Percentiles rank a stretch among this genome's conserved stretches.
Conservation (phyloP, 306 rosid species). For the Styphnolobium japonicum region DNA sequence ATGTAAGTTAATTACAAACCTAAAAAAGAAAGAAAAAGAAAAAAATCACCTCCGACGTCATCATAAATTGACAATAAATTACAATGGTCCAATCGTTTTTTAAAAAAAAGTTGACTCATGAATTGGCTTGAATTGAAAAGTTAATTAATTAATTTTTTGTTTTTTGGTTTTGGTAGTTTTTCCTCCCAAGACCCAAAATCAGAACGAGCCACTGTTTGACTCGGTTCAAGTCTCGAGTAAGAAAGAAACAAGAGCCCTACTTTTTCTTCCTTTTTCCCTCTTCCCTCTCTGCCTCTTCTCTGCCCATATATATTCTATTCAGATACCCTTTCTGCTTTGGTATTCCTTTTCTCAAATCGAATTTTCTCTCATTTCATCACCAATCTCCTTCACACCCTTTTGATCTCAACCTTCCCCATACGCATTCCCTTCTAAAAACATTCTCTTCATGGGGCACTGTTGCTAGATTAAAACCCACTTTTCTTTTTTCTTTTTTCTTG, state of each 20-base stretch:
- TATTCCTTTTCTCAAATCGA: too few species aligned
- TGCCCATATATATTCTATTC: too few species aligned
- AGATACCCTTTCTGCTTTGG: too few species aligned
- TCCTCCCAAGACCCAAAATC: background rate
- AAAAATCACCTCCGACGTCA: background rate
- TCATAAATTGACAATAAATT: background rate
- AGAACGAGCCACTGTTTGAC: conserved; percentile 13
- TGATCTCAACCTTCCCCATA: too few species aligned
- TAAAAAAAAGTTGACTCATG: background rate
- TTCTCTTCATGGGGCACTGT: conserved; percentile 31
- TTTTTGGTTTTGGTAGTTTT: too few species aligned
- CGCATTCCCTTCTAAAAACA: too few species aligned
- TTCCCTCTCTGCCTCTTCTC: too few species aligned
- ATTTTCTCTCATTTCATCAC: too few species aligned
- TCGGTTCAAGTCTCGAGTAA: background rate
- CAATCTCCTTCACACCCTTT: too few species aligned
- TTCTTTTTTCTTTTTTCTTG: background rate
- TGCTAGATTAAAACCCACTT: background rate
- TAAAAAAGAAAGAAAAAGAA: background rate
- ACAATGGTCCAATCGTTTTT: background rate
- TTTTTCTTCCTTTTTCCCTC: background rate
- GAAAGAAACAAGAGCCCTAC: background rate
- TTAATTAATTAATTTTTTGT: too few species aligned
- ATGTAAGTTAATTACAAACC: background rate
- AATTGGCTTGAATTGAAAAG: background rate